Evolutionary conservation across 108 stramenopile species (phyloP), one percentile per base, ranked within the genome.

Genomic region (Skeletonema grethae): DNA sequence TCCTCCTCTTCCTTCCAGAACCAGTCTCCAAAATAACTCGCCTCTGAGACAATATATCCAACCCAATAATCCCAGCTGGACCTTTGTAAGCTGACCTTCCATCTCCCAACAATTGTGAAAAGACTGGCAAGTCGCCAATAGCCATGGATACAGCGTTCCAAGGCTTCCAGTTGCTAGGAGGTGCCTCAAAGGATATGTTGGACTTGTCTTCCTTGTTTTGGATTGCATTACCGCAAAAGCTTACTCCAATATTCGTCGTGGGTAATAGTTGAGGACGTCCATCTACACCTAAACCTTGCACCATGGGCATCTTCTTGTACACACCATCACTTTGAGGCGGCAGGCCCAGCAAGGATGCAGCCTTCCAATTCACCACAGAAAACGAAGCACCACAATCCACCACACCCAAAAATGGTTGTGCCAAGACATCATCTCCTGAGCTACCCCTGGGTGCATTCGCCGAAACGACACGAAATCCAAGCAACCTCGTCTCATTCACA

Each of bases 381-480:
- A 93, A 90, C 15, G 85, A 72, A 2, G 89, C 64, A 25, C 91
- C 91, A 53, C 91, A 93, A 67, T 93, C 91, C 5, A 93, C 58
- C 61, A 92, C 77, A 7, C 83, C 89, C 34, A 90, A 53, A 41
- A 89, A 80, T 50, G 91, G 91, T 56, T 92, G 91, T 11, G 46
- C 53, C 20, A 64, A 31, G 16, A 57, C 24, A 43, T 43, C 41
- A 11, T 53, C 45, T 20, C 20, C 30, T 43, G 41, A 43, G 10
- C 15, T n/a, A 25, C n/a, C 32, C 20, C 61, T 70, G 28, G 79
- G 57, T 22, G 63, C 39, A 53, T 70, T 58, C 1, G 72, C 36
- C 11, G 75, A 36, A 20, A 36, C 62, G 12, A 87, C 65, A 11
- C 91, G 87, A 31, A 92, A 86, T 25, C 87, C 91, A 25, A 88